These are phyloP conservation scores for Fusarium piperis DNA, from an alignment of 2,329 filamentous ascomycete species.

Conservation along the genomic window DNA sequence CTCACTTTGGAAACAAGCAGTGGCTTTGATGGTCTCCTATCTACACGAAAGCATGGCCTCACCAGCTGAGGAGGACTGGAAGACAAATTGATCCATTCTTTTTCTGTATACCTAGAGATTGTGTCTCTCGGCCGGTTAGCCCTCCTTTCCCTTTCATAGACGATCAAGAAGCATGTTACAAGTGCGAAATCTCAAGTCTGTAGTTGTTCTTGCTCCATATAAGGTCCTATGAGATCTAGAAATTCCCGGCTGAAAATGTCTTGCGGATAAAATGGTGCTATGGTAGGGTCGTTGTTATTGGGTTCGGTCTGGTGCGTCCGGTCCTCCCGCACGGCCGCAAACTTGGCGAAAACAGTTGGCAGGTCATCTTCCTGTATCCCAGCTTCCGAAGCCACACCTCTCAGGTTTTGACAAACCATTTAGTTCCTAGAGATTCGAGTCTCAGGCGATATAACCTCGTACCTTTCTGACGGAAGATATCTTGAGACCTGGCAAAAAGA, in stretches of 20 bases:
- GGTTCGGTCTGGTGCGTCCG: neutral
- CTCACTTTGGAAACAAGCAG: slow-evolving; percentile 62
- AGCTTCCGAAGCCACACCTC: neutral
- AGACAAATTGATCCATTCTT: neutral
- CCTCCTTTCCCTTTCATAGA: neutral
- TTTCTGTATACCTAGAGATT: neutral
- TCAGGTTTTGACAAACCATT: neutral
- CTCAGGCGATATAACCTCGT: neutral
- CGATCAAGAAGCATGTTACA: neutral
- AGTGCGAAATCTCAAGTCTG: neutral
- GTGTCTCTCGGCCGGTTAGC: neutral
- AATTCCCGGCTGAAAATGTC: neutral
- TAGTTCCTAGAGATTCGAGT: neutral
- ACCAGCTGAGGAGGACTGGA: too few species aligned
- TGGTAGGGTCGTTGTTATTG: neutral
- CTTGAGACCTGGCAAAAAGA: neutral
- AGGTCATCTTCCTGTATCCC: neutral
- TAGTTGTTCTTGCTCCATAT: neutral
- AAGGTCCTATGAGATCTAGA: neutral
- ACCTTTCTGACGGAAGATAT: neutral
- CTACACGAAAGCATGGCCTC: neutral
- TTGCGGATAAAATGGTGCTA: neutral
- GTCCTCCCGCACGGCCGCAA: neutral
- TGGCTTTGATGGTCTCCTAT: slow-evolving; percentile 50
- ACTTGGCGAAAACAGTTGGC: neutral